Evolutionary conservation across 2,329 filamentous ascomycete genomes (phyloP), one percentile per base, ranked within the genome.

Genomic region (Penicillium carneum): DNA sequence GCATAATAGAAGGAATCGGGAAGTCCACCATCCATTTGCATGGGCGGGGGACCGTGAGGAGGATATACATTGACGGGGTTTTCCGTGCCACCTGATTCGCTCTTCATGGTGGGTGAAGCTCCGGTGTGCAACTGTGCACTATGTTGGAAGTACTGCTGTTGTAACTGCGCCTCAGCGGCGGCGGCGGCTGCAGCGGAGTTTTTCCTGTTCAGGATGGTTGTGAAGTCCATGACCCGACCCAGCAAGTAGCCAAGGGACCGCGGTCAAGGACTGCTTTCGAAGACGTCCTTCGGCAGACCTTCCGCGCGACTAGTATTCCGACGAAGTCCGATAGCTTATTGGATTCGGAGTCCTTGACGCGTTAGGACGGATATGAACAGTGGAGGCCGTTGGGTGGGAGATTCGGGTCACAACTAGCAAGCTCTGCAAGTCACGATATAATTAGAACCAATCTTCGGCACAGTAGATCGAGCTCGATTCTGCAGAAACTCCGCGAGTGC

Each of bases 11-110:
- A 70, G 16, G 64, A 47, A 31, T 70, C 68, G n/a, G 66, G 58
- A 6, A 70, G 66, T 18, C 68, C 66, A 23, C 56, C 57, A 66
- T 80, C 79, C 72, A 87, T 83, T 57, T 82, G 77, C 61, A 81
- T 80, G 49, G 85, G 73, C 48, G 79, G 80, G 62, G 83, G 83
- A n/a, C 84, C 79, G 52, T 84, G 81, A 69, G 85, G 82, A 63
- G 84, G 84, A 53, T 85, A 86, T 68, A 85, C 85, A 62, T 84
- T 79, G 63, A 85, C 85, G 47, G 84, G 82, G 38, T 83, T 82
- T 64, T 87, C 85, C 59, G 84, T 83, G 64, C 83, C 80, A 66
- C 83, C 84, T 63, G 85, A 84, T 69, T 88, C 86, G 62, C 85
- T 84, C 71, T 84, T 84, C 74, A 82, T 86, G 74, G 86, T 84